Conservation (phyloP, 495 filamentous ascomycete species). For the Penicillium paxilli region DNA sequence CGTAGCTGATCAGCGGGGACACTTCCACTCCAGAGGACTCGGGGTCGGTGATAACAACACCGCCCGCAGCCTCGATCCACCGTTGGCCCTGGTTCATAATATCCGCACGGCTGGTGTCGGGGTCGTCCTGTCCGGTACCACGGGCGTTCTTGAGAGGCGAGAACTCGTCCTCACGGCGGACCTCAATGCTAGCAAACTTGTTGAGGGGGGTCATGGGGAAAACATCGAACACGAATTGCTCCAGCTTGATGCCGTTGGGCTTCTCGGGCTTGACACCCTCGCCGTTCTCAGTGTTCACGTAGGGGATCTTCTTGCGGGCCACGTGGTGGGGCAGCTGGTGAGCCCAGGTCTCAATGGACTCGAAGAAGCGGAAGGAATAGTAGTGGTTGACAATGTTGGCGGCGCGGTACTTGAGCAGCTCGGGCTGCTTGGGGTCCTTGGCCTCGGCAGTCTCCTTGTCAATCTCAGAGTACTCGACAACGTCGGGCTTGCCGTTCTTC, state of each 20-base stretch:
- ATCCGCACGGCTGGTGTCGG: slow-evolving; percentile 84
- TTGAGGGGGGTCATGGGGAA: slow-evolving; percentile 86
- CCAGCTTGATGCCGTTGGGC: slow-evolving; percentile 97
- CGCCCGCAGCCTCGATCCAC: slow-evolving; percentile 81
- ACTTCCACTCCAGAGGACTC: slow-evolving; percentile 77
- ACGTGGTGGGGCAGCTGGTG: slow-evolving; percentile 92
- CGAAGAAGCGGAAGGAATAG: slow-evolving; percentile 92
- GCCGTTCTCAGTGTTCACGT: slow-evolving; percentile 71
- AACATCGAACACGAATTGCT: slow-evolving; percentile 99
- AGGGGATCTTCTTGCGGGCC: slow-evolving; percentile 97
- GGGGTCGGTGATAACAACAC: slow-evolving; percentile 69
- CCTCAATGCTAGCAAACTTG: slow-evolving; percentile 94
- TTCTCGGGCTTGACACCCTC: slow-evolving; percentile 83
- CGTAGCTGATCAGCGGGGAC: slow-evolving; percentile 92
- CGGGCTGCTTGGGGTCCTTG: slow-evolving; percentile 77
- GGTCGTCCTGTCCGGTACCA: slow-evolving; percentile 90
- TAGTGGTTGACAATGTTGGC: slow-evolving; percentile 99
- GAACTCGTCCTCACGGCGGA: slow-evolving; percentile 96
- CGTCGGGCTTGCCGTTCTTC: slow-evolving; percentile 95
- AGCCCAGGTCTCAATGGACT: slow-evolving; percentile 82
- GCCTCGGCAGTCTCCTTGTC: slow-evolving; percentile 84
- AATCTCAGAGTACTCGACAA: slow-evolving; percentile 99
- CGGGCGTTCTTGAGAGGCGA: slow-evolving; percentile 95
- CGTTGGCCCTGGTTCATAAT: slow-evolving; percentile 86
- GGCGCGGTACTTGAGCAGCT: slow-evolving; percentile 90